Evolutionary conservation across 768 basidiomycete species (phyloP), one percentile per base, ranked within the genome.

Genomic region (Suillus lakei): DNA sequence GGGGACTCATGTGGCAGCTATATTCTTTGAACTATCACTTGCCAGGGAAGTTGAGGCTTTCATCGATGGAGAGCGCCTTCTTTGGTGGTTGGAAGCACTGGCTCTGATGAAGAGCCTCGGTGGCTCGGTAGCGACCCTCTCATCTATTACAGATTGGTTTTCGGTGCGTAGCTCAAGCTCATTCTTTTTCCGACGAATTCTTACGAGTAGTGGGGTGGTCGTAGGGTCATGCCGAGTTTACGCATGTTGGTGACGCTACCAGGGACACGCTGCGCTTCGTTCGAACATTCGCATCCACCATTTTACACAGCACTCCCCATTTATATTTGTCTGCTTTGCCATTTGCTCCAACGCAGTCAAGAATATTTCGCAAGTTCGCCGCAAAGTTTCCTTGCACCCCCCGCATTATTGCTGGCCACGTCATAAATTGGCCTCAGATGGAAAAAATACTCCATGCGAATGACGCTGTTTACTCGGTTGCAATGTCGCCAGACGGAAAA

Each of bases 331-430:
- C 73, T 15, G 71, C 69, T 1, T 26, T 75, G 13, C 71, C 70
- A 7, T 74, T 75, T 43, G 53, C 68, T 32, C 73, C 73, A 41
- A n/a, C 36, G 4, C 43, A 64, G 77, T 81, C n/a, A 66, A 32
- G 2, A 12, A 34, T 63, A 13, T 59, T 32, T 21, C 3, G 2
- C 4, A 71, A 44, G 73, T 76, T 70, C 68, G 64, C 50, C 18
- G 18, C 48, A n/a, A 36, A 51, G 13, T 65, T 65, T 26, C 16
- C 46, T 30, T 5, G 43, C 5, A 38, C 43, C 4, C 36, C 56
- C 2, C 39, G 15, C n/a, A 21, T 60, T 21, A 41, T 32, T 12
- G 13, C 51, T 28, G 63, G 36, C 18, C 51, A 39, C 26, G 39
- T 30, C 23, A 1, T 15, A 26, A 28, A 60, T 4, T 61, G 63